phyloP scores from a whole-genome alignment of 345 rosid genomes.

The Eucalyptus dawsonii region DNA sequence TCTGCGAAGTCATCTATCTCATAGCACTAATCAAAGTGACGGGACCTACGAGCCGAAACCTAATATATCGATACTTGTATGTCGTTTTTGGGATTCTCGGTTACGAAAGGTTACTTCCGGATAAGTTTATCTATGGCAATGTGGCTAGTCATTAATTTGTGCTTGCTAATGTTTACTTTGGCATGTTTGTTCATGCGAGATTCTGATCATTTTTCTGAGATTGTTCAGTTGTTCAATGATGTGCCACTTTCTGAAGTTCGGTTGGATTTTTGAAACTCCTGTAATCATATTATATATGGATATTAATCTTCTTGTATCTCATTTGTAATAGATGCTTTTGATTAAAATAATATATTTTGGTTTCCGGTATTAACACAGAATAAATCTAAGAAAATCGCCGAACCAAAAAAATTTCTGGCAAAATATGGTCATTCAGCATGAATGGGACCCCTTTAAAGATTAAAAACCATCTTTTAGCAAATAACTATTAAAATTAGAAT shows the following conservation, averaged over 20 bases:
- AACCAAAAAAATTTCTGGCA: not conserved
- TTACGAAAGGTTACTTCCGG: not conserved
- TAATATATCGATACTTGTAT: not conserved
- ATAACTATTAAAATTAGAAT: not conserved
- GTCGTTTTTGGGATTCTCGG: not conserved
- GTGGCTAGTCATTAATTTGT: not conserved
- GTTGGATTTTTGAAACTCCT: not conserved
- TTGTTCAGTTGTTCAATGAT: fast-evolving
- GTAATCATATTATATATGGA: not conserved
- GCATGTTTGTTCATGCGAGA: fast-evolving
- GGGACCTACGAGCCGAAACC: fast-evolving
- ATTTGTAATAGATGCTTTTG: not conserved
- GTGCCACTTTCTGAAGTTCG: not conserved
- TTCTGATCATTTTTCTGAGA: not conserved
- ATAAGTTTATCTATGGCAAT: not conserved
- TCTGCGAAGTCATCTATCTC: not conserved
- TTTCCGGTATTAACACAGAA: not conserved
- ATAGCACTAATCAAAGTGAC: not conserved
- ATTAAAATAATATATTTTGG: not conserved
- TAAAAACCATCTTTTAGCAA: not conserved
- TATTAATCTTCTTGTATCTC: not conserved
- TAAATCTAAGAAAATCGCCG: not conserved
- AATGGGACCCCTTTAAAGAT: not conserved
- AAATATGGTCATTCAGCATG: not conserved
- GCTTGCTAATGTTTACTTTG: not conserved